Percentiles rank a stretch among this genome's conserved stretches.
Conservation (phyloP, 352 stramenopile species). For the Peronosclerospora sorghi region DNA sequence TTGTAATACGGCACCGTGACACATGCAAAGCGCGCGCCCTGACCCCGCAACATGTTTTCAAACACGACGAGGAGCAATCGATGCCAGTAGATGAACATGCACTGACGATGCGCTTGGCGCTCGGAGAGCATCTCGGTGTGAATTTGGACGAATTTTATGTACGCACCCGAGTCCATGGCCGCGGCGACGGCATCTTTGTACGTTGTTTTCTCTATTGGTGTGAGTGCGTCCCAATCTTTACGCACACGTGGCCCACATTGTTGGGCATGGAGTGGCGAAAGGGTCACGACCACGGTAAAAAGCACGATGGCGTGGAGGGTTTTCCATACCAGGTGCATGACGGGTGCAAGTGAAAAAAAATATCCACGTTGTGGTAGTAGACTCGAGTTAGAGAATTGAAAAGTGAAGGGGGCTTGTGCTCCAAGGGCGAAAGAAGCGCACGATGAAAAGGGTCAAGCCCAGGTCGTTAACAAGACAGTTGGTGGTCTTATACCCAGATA, state of each 20-base stretch:
- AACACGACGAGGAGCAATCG: slow-evolving; percentile 49
- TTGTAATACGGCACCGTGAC: slow-evolving; percentile 79
- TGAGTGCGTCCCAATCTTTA: slow-evolving; percentile 29
- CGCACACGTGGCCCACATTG: slow-evolving; percentile 26
- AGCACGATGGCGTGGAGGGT: not conserved
- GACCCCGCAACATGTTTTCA: slow-evolving; percentile 74
- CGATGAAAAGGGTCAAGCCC: too few relatives aligned
- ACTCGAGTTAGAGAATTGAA: too few relatives aligned
- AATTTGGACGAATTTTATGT: slow-evolving; percentile 52
- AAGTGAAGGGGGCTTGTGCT: too few relatives aligned
- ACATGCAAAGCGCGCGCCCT: slow-evolving; percentile 40
- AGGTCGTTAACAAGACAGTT: too few relatives aligned
- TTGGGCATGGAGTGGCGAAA: not conserved
- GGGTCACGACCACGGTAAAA: slow-evolving; percentile 1
- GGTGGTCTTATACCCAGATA: too few relatives aligned
- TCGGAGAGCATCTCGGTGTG: slow-evolving; percentile 51
- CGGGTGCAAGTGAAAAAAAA: not conserved
- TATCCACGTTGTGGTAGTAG: too few relatives aligned
- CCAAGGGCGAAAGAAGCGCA: too few relatives aligned
- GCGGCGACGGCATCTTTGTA: slow-evolving; percentile 36
- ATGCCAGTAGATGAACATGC: slow-evolving; percentile 82
- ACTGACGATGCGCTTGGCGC: slow-evolving; percentile 38
- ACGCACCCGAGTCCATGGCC: slow-evolving; percentile 42
- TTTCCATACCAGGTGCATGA: slow-evolving; percentile 12
- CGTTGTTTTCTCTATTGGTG: slow-evolving; percentile 22